Evolutionary conservation across 2,329 filamentous ascomycete genomes (phyloP), one percentile per base, ranked within the genome.

Genomic region (Tolypocladium inflatum): DNA sequence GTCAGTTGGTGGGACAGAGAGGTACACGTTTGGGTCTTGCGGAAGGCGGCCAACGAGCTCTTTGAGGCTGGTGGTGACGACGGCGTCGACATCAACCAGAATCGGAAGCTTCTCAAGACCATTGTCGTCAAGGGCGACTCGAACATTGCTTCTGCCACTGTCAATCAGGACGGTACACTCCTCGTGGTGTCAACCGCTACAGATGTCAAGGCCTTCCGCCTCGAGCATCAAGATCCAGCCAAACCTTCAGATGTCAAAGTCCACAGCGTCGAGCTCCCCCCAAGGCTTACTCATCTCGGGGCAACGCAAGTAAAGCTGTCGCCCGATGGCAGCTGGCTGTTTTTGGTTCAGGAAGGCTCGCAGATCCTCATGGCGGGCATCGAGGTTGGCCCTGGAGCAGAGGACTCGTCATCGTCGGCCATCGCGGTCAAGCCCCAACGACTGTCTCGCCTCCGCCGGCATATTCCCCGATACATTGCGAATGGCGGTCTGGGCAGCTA

Each of bases 1-100:
- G 83, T 94, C 67, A 90, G 90, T 70, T 97, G 91, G 89, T 97
- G 92, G 91, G 90, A 93, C 63, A 82, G 88, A 58, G 89, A 95
- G 70, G 79, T 97, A 54, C 86, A 88, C 64, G 82, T 99, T 60
- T 99, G 92, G 91, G 82, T 77, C 43, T 67, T 85, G 19, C 74
- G 69, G 54, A 74, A 73, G 59, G 72, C 79, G 5, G 72, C 80
- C 19, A 72, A 72, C 37, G 74, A 80, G 45, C 71, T 84, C 30
- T 70, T 79, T 51, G 70, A 76, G 50, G 64, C 66, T 23, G 66
- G 70, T 45, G 73, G 72, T 11, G 74, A 75, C n/a, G 74, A 75
- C 19, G 70, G 70, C 58, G 73, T 68, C 59, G 77, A 71, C 62
- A 71, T 75, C 61, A 80, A 77, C 63, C 79, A 78, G 61, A 84